Percentiles rank a stretch among this genome's conserved stretches.
phyloP scores from a whole-genome alignment of 1,284 basidiomycete genomes.

The Ustilago tritici region DNA sequence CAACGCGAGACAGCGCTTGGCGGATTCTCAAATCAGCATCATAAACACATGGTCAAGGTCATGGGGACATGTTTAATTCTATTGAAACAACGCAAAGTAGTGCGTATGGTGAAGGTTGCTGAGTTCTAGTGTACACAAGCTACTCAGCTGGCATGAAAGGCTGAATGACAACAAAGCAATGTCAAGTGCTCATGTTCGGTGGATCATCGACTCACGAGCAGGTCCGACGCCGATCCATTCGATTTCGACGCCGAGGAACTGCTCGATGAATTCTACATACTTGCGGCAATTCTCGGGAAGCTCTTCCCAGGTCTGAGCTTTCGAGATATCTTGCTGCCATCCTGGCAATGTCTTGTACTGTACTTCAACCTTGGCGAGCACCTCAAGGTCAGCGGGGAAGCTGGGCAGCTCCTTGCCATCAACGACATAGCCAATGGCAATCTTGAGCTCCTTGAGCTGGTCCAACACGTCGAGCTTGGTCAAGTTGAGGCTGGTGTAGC shows the following conservation, averaged over 20 bases:
- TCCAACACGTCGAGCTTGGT: conserved; percentile 97
- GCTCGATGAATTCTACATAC: conserved; percentile 90
- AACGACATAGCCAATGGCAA: conserved; percentile 83
- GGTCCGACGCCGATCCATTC: conserved; percentile 94
- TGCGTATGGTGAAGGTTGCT: conserved; percentile 18
- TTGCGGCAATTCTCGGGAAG: conserved; percentile 86
- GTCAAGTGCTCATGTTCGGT: conserved; percentile 36
- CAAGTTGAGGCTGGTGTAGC: conserved; percentile 91
- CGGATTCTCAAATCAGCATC: neutral
- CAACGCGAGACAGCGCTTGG: neutral
- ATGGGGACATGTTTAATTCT: conserved; percentile 22
- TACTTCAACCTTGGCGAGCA: conserved; percentile 84
- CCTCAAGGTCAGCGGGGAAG: conserved; percentile 94
- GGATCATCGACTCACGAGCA: conserved; percentile 82
- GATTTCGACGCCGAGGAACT: conserved; percentile 81
- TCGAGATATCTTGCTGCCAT: conserved; percentile 86
- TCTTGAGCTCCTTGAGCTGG: conserved; percentile 85
- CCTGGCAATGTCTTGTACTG: conserved; percentile 91
- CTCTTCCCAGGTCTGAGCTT: conserved; percentile 78
- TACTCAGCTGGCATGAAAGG: neutral
- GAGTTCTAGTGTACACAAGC: neutral
- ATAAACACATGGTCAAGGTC: neutral
- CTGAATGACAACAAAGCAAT: neutral
- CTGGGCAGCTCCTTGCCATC: conserved; percentile 82
- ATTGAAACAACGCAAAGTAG: conserved; percentile 45